phyloP scores from a whole-genome alignment of 257 asterid genomes.

The Salvia hispanica region DNA sequence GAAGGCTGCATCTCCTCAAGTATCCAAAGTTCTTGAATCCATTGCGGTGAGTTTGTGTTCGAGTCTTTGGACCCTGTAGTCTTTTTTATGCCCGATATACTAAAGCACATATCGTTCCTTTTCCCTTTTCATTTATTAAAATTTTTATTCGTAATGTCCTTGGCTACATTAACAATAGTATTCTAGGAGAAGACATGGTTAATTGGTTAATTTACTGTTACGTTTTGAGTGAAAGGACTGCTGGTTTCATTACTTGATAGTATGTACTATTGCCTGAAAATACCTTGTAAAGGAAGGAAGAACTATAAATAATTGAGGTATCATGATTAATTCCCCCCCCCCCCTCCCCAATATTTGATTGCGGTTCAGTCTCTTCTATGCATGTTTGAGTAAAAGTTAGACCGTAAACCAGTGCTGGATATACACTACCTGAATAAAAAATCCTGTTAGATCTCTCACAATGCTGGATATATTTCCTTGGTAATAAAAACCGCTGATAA shows the following conservation, averaged over 20 bases:
- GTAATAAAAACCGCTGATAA: not conserved
- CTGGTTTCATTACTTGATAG: slow-evolving; percentile 3
- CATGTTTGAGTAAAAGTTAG: not conserved
- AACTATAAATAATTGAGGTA: not conserved
- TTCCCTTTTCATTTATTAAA: not conserved
- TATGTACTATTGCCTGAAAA: not conserved
- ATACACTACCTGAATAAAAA: slow-evolving; percentile 14
- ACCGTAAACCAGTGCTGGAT: not conserved
- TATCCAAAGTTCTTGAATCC: slow-evolving; percentile 74
- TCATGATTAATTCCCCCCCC: too few relatives aligned
- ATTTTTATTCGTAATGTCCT: slow-evolving; percentile 1
- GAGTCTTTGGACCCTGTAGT: slow-evolving; percentile 11
- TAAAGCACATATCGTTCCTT: not conserved
- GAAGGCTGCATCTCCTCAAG: slow-evolving; percentile 74
- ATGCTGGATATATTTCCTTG: slow-evolving; percentile 2
- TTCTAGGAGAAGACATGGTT: too few relatives aligned
- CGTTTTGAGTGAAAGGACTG: not conserved
- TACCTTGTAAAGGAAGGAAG: not conserved
- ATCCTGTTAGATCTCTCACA: slow-evolving; percentile 18
- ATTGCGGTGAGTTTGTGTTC: slow-evolving; percentile 61
- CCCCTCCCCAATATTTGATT: too few relatives aligned
- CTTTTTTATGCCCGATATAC: slow-evolving; percentile 6
- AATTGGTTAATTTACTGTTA: too few relatives aligned
- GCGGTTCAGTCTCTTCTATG: too few relatives aligned
- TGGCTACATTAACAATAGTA: not conserved